phyloP scores from a whole-genome alignment of 331 rosid genomes.

The Telfairia occidentalis region DNA sequence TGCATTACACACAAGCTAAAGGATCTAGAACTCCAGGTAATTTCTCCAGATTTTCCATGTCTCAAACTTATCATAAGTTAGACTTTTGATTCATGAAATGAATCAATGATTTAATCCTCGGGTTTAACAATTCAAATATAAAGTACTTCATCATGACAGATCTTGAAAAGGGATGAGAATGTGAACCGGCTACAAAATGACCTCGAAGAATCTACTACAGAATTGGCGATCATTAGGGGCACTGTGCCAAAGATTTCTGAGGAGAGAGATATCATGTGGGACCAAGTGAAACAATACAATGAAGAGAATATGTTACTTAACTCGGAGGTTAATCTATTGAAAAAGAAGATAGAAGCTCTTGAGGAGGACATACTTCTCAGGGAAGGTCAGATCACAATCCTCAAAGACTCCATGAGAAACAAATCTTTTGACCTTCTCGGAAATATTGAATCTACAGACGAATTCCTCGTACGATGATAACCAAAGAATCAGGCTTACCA shows the following conservation, averaged over 20 bases:
- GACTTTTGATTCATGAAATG: neutral
- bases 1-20: constrained; percentile 51
- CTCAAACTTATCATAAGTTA: neutral
- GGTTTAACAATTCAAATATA: neutral
- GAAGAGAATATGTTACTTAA: constrained; percentile 73
- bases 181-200: constrained; percentile 43
- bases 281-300: constrained; percentile 64
- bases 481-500: constrained; percentile 14
- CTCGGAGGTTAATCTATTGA: constrained; percentile 39
- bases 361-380: constrained; percentile 73
- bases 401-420: constrained; percentile 60
- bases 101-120: neutral
- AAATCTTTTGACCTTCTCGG: constrained; percentile 59
- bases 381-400: constrained; percentile 88
- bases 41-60: neutral
- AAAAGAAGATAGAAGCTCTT: constrained; percentile 55
- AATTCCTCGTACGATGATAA: constrained; percentile 38
- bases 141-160: constrained; percentile 25
- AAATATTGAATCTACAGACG: constrained; percentile 40
- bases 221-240: constrained; percentile 43
- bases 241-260: constrained; percentile 57
- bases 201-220: constrained; percentile 53
- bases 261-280: constrained; percentile 75
- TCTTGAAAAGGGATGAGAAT: constrained; percentile 66
- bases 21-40: constrained; percentile 83